Percentiles rank a stretch among this genome's conserved stretches.
Conservation (phyloP, 2,329 filamentous ascomycete genomes). For the Fusarium camptoceras region DNA sequence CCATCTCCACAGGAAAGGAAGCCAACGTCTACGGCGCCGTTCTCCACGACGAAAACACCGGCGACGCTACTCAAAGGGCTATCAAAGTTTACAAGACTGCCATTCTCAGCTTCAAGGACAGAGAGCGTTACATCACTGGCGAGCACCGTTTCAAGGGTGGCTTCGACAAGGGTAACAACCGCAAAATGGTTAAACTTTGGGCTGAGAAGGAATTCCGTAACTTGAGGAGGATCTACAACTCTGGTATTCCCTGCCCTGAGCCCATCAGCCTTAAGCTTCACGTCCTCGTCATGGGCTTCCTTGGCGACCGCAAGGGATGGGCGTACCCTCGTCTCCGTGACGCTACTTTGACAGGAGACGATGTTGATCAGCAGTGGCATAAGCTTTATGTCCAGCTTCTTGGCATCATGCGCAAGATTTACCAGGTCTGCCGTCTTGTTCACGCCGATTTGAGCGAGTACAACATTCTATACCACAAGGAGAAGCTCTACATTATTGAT, state of each 20-base stretch:
- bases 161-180: slow-evolving; percentile 93
- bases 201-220: slow-evolving; percentile 99
- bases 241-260: slow-evolving; percentile 91
- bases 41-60: slow-evolving; percentile 66
- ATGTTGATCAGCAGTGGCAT: slow-evolving; percentile 78
- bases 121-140: slow-evolving; percentile 94
- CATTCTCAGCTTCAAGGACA: slow-evolving; percentile 97
- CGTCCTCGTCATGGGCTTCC: slow-evolving; percentile 93
- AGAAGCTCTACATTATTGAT: slow-evolving; percentile 91
- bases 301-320: slow-evolving; percentile 88
- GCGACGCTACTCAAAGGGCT: slow-evolving; percentile 76
- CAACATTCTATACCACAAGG: slow-evolving; percentile 91
- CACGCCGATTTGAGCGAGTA: slow-evolving; percentile 98
- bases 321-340: slow-evolving; percentile 91
- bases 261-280: slow-evolving; percentile 91
- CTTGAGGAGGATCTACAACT: slow-evolving; percentile 82
- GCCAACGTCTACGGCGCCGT: slow-evolving; percentile 97
- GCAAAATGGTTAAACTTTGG: slow-evolving; percentile 98
- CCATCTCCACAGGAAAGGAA: slow-evolving; percentile 96
- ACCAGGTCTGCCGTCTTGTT: slow-evolving; percentile 90
- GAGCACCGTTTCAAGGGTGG: slow-evolving; percentile 92
- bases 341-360: slow-evolving; percentile 76
- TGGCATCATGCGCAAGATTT: slow-evolving; percentile 90
- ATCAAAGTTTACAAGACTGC: slow-evolving; percentile 99
- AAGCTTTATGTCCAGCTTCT: slow-evolving; percentile 85